phyloP scores from a whole-genome alignment of 106 monocot species.

The Apostasia ramifera region DNA sequence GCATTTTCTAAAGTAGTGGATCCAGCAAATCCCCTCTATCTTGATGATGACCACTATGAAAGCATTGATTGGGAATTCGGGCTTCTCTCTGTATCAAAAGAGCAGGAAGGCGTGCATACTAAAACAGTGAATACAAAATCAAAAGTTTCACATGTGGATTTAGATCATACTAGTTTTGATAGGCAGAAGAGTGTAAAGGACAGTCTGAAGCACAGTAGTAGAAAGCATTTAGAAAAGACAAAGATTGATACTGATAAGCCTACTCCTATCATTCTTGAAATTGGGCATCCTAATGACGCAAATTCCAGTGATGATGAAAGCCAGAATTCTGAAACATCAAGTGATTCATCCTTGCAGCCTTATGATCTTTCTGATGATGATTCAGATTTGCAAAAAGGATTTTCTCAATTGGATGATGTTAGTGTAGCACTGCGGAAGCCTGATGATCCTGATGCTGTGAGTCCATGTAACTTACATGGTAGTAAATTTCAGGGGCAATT shows the following conservation, averaged over 20 bases:
- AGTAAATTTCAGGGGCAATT: no score
- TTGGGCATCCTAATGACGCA: constrained; percentile 8
- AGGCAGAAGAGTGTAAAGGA: constrained; percentile 21
- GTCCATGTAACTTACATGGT: constrained; percentile 13
- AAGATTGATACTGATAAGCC: constrained; percentile 28
- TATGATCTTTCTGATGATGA: constrained; percentile 96
- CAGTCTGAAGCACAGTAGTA: constrained; percentile 5
- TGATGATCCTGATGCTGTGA: constrained; percentile 90
- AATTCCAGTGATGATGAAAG: constrained; percentile 30
- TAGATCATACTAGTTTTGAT: constrained; percentile 7
- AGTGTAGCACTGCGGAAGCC: constrained; percentile 68
- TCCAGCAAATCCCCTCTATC: constrained; percentile 89
- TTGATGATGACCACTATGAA: constrained; percentile 67
- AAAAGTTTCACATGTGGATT: constrained; percentile 7
- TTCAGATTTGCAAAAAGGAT: constrained; percentile 59
- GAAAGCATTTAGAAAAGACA: constrained; percentile 17
- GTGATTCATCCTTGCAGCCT: constrained; percentile 82
- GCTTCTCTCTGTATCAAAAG: constrained; percentile 30
- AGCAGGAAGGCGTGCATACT: constrained; percentile 7
- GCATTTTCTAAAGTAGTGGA: constrained; percentile 88
- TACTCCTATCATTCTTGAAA: constrained; percentile 6
- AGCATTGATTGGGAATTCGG: constrained; percentile 90
- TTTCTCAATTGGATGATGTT: constrained; percentile 68
- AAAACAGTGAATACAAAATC: constrained; percentile 3
- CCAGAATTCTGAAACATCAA: constrained; percentile 53